Evolutionary conservation across 148 eudicot species (phyloP).

Genomic region (Fallopia convolvulus): DNA sequence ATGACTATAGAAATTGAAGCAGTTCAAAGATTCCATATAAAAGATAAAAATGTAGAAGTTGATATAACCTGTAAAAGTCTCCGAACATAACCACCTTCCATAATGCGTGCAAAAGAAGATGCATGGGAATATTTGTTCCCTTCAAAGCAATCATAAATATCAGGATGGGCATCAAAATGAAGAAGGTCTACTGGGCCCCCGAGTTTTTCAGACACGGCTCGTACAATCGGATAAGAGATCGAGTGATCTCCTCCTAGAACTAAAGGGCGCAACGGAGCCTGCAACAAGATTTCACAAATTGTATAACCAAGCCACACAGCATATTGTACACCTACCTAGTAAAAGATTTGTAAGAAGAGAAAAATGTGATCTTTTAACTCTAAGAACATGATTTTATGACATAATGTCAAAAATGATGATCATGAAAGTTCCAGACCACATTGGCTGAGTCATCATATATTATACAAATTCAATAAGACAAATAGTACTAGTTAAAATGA

Average conservation of each 20-base stretch:
- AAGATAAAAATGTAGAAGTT: slow-evolving; percentile 9
- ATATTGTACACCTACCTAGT: too few relatives aligned
- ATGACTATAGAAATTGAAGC: neutral
- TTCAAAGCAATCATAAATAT: slow-evolving; percentile 82
- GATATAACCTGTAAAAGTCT: slow-evolving; percentile 70
- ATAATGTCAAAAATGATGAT: neutral
- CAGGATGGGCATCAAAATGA: slow-evolving; percentile 98
- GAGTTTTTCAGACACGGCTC: slow-evolving; percentile 95
- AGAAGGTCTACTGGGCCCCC: slow-evolving; percentile 93
- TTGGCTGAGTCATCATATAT: neutral
- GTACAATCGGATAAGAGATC: slow-evolving; percentile 78
- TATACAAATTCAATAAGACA: neutral
- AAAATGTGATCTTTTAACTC: too few relatives aligned
- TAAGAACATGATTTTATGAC: neutral
- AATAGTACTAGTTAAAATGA: neutral
- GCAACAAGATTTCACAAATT: slow-evolving; percentile 11
- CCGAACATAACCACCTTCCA: slow-evolving; percentile 97
- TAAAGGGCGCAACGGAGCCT: slow-evolving; percentile 85
- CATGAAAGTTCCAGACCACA: neutral
- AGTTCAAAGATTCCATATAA: neutral
- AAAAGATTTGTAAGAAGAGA: too few relatives aligned
- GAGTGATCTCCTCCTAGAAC: slow-evolving; percentile 98
- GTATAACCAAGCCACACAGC: too few relatives aligned
- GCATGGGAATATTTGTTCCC: slow-evolving; percentile 94
- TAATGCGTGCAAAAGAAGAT: slow-evolving; percentile 91